phyloP scores from a whole-genome alignment of 1,139 yeast genomes.

The Kodamaea anthophila region DNA sequence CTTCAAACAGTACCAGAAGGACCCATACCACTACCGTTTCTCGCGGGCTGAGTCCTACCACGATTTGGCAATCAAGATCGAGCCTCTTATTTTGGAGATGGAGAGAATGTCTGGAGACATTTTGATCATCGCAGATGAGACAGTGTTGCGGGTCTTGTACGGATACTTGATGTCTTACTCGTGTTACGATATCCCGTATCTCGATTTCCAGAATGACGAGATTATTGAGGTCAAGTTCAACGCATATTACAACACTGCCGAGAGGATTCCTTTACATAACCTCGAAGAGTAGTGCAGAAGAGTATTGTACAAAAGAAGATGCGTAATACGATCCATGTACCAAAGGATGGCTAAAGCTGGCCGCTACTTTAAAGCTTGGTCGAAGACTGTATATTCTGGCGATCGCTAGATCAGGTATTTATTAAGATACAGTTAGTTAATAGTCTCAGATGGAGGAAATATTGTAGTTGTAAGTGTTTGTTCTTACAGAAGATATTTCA shows the following conservation, averaged over 20 bases:
- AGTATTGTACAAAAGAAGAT: no score
- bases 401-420: no score
- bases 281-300: no score
- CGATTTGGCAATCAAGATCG: constrained; percentile 90
- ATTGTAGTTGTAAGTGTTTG: no score
- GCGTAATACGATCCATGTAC: no score
- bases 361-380: no score
- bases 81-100: constrained; percentile 87
- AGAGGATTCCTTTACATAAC: constrained; percentile 36
- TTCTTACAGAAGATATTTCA: no score
- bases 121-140: constrained; percentile 87
- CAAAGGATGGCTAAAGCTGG: no score
- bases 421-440: no score
- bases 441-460: no score
- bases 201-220: constrained; percentile 74
- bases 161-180: constrained; percentile 94
- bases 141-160: constrained; percentile 79
- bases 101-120: constrained; percentile 88
- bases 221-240: constrained; percentile 82
- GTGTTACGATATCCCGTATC: constrained; percentile 74
- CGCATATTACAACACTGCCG: constrained; percentile 77
- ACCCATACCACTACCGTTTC: constrained; percentile 89
- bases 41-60: constrained; percentile 94
- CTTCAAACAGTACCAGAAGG: constrained; percentile 55
- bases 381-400: no score